Evolutionary conservation across 1,284 basidiomycete genomes (phyloP).

Genomic region (Fistulina hepatica): DNA sequence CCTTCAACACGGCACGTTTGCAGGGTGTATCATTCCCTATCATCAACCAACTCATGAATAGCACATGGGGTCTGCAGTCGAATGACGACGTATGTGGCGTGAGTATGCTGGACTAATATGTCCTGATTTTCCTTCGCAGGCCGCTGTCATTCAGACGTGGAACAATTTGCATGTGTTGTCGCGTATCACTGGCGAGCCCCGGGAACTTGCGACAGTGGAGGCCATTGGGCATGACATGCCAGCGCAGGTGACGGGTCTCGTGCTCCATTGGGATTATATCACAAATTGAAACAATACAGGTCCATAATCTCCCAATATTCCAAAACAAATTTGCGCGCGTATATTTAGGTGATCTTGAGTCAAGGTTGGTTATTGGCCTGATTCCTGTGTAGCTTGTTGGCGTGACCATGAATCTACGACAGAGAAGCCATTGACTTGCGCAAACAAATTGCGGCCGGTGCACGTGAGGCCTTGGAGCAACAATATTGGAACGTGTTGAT

Average conservation of each 20-base stretch:
- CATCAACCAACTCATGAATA: constrained; percentile 58
- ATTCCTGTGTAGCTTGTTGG: too few relatives aligned
- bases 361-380: too few relatives aligned
- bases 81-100: constrained; percentile 47
- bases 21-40: constrained; percentile 67
- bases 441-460: constrained; percentile 61
- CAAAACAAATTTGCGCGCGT: constrained; percentile 61
- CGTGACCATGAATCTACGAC: constrained; percentile 49
- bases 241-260: too few relatives aligned
- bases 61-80: constrained; percentile 55
- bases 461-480: constrained; percentile 66
- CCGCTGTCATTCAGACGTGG: constrained; percentile 44
- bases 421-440: constrained; percentile 54
- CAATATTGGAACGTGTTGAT: constrained; percentile 85
- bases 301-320: too few relatives aligned
- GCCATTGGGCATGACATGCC: too few relatives aligned
- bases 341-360: too few relatives aligned
- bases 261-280: too few relatives aligned
- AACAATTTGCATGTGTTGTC: constrained; percentile 63
- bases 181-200: constrained; percentile 61
- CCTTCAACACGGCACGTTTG: constrained; percentile 64
- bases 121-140: constrained; percentile 1
- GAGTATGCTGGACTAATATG: constrained; percentile 8
- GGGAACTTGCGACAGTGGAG: too few relatives aligned
- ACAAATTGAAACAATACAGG: too few relatives aligned